Base-by-base conservation (phyloP, 1,139 yeast species). In the Hyphopichia pseudoburtonii region DNA sequence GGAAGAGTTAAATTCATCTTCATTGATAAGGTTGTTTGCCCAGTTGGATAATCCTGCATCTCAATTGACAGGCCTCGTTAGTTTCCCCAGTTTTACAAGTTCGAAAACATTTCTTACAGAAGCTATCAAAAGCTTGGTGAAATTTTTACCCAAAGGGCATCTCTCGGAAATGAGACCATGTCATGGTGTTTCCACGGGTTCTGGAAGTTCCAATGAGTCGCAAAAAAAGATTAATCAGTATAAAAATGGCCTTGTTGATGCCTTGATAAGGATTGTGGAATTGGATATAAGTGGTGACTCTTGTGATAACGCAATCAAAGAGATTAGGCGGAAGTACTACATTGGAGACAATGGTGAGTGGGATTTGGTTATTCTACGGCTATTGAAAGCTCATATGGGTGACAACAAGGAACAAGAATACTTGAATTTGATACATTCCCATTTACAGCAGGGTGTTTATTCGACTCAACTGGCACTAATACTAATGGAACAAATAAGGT, bases 1-100 rank as follows among this genome's bases (percentile, higher is more conserved):
- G 74, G 60, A 56, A 11, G 74, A 69, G 39, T 42, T 69, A 28
- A 56, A 56, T 19, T 65, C 60, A n/a, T 66, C 72, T 12, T 62
- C 57, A 36, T 38, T 67, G 9, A 50, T 70, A 4, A 48, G 76
- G 17, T 46, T 61, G 16, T 60, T 65, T 33, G 28, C 47, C 18
- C 63, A 61, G 3, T 47, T 63, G 17, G 76, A 70, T 42, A 60
- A 64, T 36, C 68, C 70, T 1, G 46, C 60, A 1, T 47, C 48
- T 21, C 73, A 60, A 40, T 43, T 64, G 18, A 51, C 64, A 3
- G 76, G 75, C 2, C 48, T 66, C 21, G 69, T 66, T 4, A 59
- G 56, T 39, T 52, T 57, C 28, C 45, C 64, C 1, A 54, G 51
- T 16, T 51, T 51, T 36, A 44, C 60, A 2, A 45, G 45, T 7